phyloP scores from a whole-genome alignment of 2,329 filamentous ascomycete genomes.

The Stagonosporopsis tanaceti region DNA sequence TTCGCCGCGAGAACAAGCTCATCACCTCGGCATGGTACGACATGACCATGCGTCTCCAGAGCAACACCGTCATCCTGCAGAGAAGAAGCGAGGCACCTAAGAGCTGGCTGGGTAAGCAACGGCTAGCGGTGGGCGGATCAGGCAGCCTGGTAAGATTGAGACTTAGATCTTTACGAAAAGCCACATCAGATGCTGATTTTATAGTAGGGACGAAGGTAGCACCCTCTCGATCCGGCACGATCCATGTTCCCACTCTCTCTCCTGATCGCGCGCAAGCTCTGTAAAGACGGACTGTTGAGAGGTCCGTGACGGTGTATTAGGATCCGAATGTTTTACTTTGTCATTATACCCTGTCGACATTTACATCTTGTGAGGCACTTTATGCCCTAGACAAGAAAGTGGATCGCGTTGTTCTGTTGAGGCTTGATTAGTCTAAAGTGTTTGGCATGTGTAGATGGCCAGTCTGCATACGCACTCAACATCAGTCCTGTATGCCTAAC shows the following conservation, averaged over 20 bases:
- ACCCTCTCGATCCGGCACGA: conserved; percentile 25
- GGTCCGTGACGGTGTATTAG: not conserved
- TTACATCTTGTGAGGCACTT: conserved; percentile 20
- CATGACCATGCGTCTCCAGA: conserved; percentile 78
- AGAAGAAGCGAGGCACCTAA: conserved; percentile 76
- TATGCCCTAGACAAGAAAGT: conserved; percentile 4
- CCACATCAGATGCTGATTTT: not conserved
- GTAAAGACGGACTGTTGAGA: not conserved
- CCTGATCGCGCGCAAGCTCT: conserved; percentile 5
- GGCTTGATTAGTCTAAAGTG: not conserved
- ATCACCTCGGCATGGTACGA: conserved; percentile 90
- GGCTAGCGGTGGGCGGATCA: conserved; percentile 55
- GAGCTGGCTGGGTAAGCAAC: conserved; percentile 86
- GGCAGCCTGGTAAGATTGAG: conserved; percentile 28
- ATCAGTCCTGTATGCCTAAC: not conserved
- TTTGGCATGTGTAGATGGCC: conserved; percentile 5
- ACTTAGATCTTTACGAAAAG: not conserved
- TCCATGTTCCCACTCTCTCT: conserved; percentile 19
- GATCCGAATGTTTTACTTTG: conserved; percentile 18
- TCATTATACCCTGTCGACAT: conserved; percentile 23
- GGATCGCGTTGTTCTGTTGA: not conserved
- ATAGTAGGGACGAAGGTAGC: conserved; percentile 29
- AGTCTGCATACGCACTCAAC: conserved; percentile 13
- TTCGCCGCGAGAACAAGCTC: conserved; percentile 79
- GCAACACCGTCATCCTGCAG: conserved; percentile 81